These are phyloP conservation scores for Globisporangium yorkense DNA, from an alignment of 352 stramenopile species.

Conservation along the genomic window DNA sequence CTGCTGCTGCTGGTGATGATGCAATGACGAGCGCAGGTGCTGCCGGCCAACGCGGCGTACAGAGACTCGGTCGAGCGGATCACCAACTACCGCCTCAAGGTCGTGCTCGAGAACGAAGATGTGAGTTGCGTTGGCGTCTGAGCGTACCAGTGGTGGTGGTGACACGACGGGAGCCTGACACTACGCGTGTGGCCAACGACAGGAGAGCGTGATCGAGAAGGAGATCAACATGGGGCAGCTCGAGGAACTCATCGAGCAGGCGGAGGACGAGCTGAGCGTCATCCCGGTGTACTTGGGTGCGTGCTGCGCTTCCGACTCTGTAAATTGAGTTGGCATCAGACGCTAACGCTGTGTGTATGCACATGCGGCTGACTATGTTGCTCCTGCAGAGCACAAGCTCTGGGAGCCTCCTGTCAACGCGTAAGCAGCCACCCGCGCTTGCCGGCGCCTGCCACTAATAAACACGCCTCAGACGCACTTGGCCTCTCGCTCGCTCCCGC, in stretches of 20 bases:
- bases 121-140: slow-evolving; percentile 22
- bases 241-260: slow-evolving; percentile 86
- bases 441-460: slow-evolving; percentile 7
- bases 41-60: slow-evolving; percentile 69
- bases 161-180: not conserved
- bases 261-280: slow-evolving; percentile 79
- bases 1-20: not conserved
- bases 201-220: slow-evolving; percentile 81
- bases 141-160: too few species aligned
- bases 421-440: slow-evolving; percentile 9
- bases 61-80: slow-evolving; percentile 76
- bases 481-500: too few species aligned
- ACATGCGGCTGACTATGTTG: not conserved
- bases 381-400: slow-evolving; percentile 67
- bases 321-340: not conserved
- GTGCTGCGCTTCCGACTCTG: slow-evolving; percentile 5
- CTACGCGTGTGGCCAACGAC: not conserved
- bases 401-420: slow-evolving; percentile 72
- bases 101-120: slow-evolving; percentile 65
- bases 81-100: slow-evolving; percentile 80
- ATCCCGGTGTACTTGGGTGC: slow-evolving; percentile 83
- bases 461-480: slow-evolving; percentile 4
- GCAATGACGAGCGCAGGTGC: slow-evolving; percentile 22
- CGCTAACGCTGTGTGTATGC: not conserved
- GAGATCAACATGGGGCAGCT: slow-evolving; percentile 86